A percentile compares a stretch with the other conserved stretches of the same genome.
These are phyloP conservation scores for Aspergillus jensenii DNA, from an alignment of 2,329 filamentous ascomycete species.

Conservation along the genomic window DNA sequence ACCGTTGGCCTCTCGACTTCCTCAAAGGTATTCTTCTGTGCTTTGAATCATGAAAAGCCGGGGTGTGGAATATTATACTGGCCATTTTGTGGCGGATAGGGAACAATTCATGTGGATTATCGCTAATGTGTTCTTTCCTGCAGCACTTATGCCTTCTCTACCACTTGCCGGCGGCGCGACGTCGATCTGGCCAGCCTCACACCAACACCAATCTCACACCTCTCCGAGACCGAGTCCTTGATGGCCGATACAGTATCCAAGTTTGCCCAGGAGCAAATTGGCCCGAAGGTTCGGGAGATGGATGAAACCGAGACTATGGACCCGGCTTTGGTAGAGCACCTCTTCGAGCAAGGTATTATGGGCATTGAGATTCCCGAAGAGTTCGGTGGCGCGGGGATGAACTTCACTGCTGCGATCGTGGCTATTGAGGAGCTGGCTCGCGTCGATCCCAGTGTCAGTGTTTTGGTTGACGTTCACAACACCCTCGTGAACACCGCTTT, in stretches of 20 bases:
- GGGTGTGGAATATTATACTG: not conserved
- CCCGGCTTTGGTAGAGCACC: slow-evolving; percentile 77
- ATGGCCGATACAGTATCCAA: slow-evolving; percentile 90
- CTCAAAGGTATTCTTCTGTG: slow-evolving; percentile 39
- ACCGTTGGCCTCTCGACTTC: slow-evolving; percentile 37
- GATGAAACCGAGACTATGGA: slow-evolving; percentile 97
- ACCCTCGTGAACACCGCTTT: slow-evolving; percentile 94
- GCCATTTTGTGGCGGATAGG: not conserved
- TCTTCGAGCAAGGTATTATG: slow-evolving; percentile 98
- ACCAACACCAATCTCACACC: slow-evolving; percentile 88
- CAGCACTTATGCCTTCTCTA: slow-evolving; percentile 59
- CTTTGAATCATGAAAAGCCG: not conserved
- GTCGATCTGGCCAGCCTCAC: slow-evolving; percentile 72
- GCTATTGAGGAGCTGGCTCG: slow-evolving; percentile 95
- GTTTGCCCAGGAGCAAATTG: slow-evolving; percentile 84
- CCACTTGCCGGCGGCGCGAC: slow-evolving; percentile 57
- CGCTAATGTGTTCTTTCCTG: not conserved
- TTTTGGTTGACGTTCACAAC: slow-evolving; percentile 96
- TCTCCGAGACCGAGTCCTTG: slow-evolving; percentile 83
- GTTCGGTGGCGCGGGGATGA: slow-evolving; percentile 96
- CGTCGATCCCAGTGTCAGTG: slow-evolving; percentile 91
- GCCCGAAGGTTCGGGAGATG: slow-evolving; percentile 93
- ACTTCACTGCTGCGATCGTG: slow-evolving; percentile 94
- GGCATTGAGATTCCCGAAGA: slow-evolving; percentile 96
- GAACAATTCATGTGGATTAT: not conserved